Evolutionary conservation across 768 basidiomycete species (phyloP).

Genomic region (Termitomyces sp.): DNA sequence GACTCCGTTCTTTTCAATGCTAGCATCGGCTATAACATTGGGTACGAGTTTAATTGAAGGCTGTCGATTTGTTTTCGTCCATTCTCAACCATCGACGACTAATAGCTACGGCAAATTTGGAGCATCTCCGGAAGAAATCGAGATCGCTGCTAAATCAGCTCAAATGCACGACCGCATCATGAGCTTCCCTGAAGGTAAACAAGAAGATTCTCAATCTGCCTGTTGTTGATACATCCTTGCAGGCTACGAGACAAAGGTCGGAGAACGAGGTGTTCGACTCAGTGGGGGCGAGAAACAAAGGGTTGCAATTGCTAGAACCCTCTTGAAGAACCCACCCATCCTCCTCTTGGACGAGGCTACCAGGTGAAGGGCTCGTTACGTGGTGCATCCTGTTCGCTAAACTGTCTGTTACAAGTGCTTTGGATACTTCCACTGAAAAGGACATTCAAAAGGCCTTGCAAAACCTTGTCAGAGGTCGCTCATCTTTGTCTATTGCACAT

Average conservation of each 20-base stretch:
- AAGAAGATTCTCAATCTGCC: not conserved
- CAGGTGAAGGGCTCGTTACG: slow-evolving; percentile 36
- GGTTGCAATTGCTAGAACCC: slow-evolving; percentile 82
- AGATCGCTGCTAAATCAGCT: slow-evolving; percentile 74
- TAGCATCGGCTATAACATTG: slow-evolving; percentile 71
- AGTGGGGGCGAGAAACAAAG: slow-evolving; percentile 90
- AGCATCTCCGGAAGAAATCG: slow-evolving; percentile 68
- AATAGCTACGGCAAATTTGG: slow-evolving; percentile 75
- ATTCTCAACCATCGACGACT: not conserved
- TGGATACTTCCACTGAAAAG: slow-evolving; percentile 89
- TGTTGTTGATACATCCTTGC: not conserved
- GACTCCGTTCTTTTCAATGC: slow-evolving; percentile 74
- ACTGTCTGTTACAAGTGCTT: slow-evolving; percentile 42
- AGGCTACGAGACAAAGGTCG: slow-evolving; percentile 82
- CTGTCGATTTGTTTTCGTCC: slow-evolving; percentile 1
- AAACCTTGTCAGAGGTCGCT: slow-evolving; percentile 69
- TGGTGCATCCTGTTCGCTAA: not conserved
- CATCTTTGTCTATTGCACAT: slow-evolving; percentile 78
- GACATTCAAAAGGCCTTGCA: slow-evolving; percentile 88
- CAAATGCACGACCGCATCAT: slow-evolving; percentile 87
- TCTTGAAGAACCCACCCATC: slow-evolving; percentile 83
- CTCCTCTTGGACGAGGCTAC: slow-evolving; percentile 78
- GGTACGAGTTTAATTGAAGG: slow-evolving; percentile 31
- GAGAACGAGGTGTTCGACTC: slow-evolving; percentile 84
- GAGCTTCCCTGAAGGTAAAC: slow-evolving; percentile 69